phyloP scores from a whole-genome alignment of 164 flowering plant species.

The Akebia trifoliata region DNA sequence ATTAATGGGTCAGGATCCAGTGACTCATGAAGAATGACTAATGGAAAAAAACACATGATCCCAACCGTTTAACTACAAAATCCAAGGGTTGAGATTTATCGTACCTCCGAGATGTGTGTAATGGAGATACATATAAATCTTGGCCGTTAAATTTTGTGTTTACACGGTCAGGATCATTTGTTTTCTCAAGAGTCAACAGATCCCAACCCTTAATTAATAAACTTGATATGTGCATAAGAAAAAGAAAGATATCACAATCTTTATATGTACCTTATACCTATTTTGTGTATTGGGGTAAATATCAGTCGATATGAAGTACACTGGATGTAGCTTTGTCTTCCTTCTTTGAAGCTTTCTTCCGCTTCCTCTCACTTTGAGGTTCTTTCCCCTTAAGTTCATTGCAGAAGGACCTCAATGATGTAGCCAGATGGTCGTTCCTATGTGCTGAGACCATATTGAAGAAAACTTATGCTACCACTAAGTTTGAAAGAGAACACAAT shows the following conservation, averaged over 20 bases:
- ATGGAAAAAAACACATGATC: too few species aligned
- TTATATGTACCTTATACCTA: too few species aligned
- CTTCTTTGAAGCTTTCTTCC: conserved; percentile 58
- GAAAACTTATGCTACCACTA: background rate
- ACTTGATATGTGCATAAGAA: background rate
- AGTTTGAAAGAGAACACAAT: background rate
- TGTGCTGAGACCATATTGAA: conserved; percentile 59
- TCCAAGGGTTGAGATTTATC: too few species aligned
- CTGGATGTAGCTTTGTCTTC: conserved; percentile 40
- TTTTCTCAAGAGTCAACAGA: too few species aligned
- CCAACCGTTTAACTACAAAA: too few species aligned
- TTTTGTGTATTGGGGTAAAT: background rate
- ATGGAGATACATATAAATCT: too few species aligned
- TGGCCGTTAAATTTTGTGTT: too few species aligned
- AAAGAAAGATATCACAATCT: background rate
- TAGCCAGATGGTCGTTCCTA: conserved; percentile 68
- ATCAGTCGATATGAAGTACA: conserved; percentile 33
- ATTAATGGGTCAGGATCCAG: too few species aligned
- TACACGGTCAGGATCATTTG: too few species aligned
- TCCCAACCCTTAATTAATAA: too few species aligned
- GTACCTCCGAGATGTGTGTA: too few species aligned
- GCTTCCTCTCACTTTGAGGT: conserved; percentile 68
- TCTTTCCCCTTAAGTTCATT: conserved; percentile 69
- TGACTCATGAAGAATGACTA: too few species aligned
- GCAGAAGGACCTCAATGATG: conserved; percentile 52